Base-by-base conservation (phyloP, 2,329 filamentous ascomycete genomes). In the Diaporthe caulivora region DNA sequence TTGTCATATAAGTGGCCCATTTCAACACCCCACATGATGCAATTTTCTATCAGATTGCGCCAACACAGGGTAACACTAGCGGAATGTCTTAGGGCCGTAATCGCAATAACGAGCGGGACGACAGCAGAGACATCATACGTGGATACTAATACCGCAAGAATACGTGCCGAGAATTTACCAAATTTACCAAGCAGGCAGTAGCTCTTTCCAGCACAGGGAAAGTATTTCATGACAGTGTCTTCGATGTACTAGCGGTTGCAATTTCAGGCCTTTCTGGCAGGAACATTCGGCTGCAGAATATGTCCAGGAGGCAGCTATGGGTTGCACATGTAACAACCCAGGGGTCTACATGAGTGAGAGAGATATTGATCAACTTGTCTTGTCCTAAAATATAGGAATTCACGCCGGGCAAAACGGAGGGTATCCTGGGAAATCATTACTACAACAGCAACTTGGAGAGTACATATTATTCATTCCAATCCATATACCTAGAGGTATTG, bases 1-100 rank as follows among this genome's bases (percentile, higher is more conserved):
- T 37, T 31, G 24, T 18, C 17, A 34, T 18, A 2, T 57, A 26
- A 57, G 34, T 54, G 51, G 18, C 29, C 18, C 3, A 37, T 31
- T 13, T 57, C n/a, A 51, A 21, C 53, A 58, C 67, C 53, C 53
- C 53, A 47, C 67, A 70, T 70, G 24, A 34, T 70, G 42, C 40
- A 24, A 58, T 58, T 21, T 49, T 1, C 10, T 40, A 31, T n/a
- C 26, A 58, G 53, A 58, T 70, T 53, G 53, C 67, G 53, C 53
- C 29, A 69, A 21, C 13, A 37, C 18, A 0, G 17, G 31, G 31
- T 9, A 18, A n/a, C 15, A 3, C 17, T 44, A n/a, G n/a, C n/a
- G n/a, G n/a, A n/a, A n/a, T n/a, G n/a, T 9, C 24, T 21, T 64
- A 7, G 58, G 18, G 26, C 26, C 10, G 58, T 29, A 34, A 64